Evolutionary conservation across 192 early-diverging fungal species (phyloP), one percentile per base, ranked within the genome.

Genomic region (Rhizophagus clarus): DNA sequence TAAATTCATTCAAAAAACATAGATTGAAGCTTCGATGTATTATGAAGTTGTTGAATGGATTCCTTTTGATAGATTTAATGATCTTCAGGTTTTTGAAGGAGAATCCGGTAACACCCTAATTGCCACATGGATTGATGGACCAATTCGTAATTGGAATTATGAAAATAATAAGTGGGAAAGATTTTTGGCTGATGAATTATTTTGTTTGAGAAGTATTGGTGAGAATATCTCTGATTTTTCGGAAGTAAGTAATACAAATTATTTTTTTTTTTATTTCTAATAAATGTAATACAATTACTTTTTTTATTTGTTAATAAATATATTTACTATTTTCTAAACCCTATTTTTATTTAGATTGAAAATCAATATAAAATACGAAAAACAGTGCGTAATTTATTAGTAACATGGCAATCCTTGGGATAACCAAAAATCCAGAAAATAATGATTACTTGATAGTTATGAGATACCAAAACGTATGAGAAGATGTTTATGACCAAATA

Each of bases 381-480:
- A 7, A 31, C 26, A 10, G 26, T 4, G 0, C 40, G 40, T 40
- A 40, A 40, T 9, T 40, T 40, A 40, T 40, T 9, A 40, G 7
- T 40, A 14, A 26, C 4, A 72, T 67, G 15, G 64, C 71, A 5
- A 26, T 82, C 34, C 80, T 81, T 67, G 84, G 84, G 1, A 40
- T 85, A 17, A 85, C 84, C 29, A 80, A 81, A 11, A 78, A 82
- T 47, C 82, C 82, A 60, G 81, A 77, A 11, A 83, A 81, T 0
- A 67, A 82, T 15, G 80, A 85, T 24, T 45, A 83, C 17, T 81
- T 85, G 80, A 81, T 85, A 80, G 82, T 85, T 5, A 85, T 85
- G 84, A 78, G 83, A 17, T 80, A 79, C 51, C 40, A 40, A 9
- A 6, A 40, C 8, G 40, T 40, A 40, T 40, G 40, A 2, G 5